Percentiles rank a stretch among this genome's conserved stretches.
Conservation (phyloP, 1,284 basidiomycete genomes). For the Volvariella surrecta region DNA sequence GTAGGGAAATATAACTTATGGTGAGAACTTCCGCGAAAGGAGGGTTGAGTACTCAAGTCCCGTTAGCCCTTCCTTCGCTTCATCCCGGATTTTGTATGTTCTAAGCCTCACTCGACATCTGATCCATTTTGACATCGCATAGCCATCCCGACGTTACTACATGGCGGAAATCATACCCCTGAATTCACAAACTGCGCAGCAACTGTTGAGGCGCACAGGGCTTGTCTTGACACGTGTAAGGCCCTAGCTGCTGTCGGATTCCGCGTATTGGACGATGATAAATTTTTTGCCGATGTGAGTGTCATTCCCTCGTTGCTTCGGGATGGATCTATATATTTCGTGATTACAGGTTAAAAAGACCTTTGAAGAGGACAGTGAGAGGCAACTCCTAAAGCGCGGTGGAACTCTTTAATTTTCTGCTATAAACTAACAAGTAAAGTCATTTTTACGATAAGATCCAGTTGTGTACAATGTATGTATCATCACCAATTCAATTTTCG, state of each 20-base stretch:
- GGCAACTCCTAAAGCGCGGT: too few relatives aligned
- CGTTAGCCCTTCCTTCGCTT: conserved; percentile 49
- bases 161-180: conserved; percentile 62
- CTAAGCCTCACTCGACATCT: conserved; percentile 2
- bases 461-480: too few relatives aligned
- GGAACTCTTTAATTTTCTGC: too few relatives aligned
- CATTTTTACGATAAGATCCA: too few relatives aligned
- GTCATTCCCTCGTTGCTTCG: neutral
- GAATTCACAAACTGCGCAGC: conserved; percentile 54
- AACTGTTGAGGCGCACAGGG: conserved; percentile 52
- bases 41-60: conserved; percentile 4
- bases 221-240: conserved; percentile 48
- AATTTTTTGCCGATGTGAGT: conserved; percentile 46
- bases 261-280: conserved; percentile 43
- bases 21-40: conserved; percentile 23
- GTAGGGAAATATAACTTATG: conserved; percentile 63
- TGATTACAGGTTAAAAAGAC: conserved; percentile 17
- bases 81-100: conserved; percentile 54
- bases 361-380: conserved; percentile 21
- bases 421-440: too few relatives aligned
- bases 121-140: conserved; percentile 5
- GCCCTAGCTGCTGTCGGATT: conserved; percentile 54
- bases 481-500: too few relatives aligned
- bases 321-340: conserved; percentile 1
- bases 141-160: conserved; percentile 59